A percentile compares a stretch with the other conserved stretches of the same genome.
Evolutionary conservation across 1,139 yeast species (phyloP).

Genomic region (Debaryomyces nepalensis): DNA sequence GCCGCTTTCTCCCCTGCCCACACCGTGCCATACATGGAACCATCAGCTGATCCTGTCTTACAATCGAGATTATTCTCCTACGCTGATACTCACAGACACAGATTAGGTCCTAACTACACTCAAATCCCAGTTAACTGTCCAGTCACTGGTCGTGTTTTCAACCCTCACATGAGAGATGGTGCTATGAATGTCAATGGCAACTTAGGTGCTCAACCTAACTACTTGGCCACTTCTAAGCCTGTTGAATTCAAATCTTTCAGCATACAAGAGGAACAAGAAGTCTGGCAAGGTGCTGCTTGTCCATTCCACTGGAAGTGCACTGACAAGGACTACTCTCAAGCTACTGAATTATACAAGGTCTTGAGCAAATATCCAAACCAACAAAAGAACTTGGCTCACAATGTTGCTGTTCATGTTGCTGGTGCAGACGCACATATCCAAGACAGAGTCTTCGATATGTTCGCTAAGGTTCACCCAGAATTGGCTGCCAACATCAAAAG

Average conservation of each 20-base stretch:
- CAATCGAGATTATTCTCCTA: conserved; percentile 85
- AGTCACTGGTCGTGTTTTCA: conserved; percentile 49
- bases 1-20: conserved; percentile 85
- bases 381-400: conserved; percentile 82
- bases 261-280: conserved; percentile 71
- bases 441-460: conserved; percentile 79
- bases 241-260: conserved; percentile 50
- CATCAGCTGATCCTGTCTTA: conserved; percentile 86
- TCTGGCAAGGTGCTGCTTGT: conserved; percentile 86
- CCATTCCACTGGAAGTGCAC: conserved; percentile 88
- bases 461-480: conserved; percentile 69
- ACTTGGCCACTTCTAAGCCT: conserved; percentile 64
- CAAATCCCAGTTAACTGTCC: conserved; percentile 79
- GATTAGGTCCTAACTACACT: conserved; percentile 69
- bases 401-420: conserved; percentile 75
- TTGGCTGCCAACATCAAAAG: conserved; percentile 63
- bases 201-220: conserved; percentile 84
- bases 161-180: conserved; percentile 86
- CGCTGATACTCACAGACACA: conserved; percentile 76
- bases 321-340: conserved; percentile 74
- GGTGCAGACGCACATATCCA: conserved; percentile 77
- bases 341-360: conserved; percentile 67
- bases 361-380: conserved; percentile 77
- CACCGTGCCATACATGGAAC: conserved; percentile 82
- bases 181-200: conserved; percentile 82